Conservation (phyloP, 495 filamentous ascomycete species). For the Lasiosphaeria ovina region DNA sequence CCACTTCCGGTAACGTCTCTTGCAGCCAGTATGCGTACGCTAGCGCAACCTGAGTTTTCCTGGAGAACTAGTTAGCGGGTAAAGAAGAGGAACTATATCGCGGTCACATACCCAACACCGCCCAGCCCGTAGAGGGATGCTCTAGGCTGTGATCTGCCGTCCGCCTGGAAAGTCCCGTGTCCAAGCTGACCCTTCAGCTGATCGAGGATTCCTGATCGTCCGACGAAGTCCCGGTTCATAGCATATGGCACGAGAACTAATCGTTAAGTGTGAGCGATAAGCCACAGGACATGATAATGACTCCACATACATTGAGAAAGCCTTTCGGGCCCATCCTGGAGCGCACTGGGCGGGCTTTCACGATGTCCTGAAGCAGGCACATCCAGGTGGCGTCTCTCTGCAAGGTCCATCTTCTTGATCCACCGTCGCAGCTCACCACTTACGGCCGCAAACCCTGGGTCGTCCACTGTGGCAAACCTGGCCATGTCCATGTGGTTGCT, state of each 20-base stretch:
- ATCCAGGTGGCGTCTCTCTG: too few species aligned
- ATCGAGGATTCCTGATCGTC: slow-evolving; percentile 35
- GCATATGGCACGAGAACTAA: slow-evolving; percentile 23
- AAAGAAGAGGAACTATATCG: too few species aligned
- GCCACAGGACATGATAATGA: too few species aligned
- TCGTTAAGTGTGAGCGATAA: too few species aligned
- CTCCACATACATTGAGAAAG: too few species aligned
- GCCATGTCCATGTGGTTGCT: slow-evolving; percentile 46
- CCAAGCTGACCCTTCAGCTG: slow-evolving; percentile 31
- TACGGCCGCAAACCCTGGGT: slow-evolving; percentile 21
- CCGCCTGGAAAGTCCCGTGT: too few species aligned
- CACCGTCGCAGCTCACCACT: slow-evolving; percentile 24
- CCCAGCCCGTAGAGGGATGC: slow-evolving; percentile 7
- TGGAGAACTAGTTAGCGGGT: too few species aligned
- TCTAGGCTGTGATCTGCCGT: slow-evolving; percentile 14
- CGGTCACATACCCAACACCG: slow-evolving; percentile 4
- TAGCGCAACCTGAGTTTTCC: slow-evolving; percentile 56
- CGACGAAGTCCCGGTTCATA: slow-evolving; percentile 43
- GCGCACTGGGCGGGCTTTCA: too few species aligned
- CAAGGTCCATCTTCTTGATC: slow-evolving; percentile 19
- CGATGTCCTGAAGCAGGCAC: too few species aligned
- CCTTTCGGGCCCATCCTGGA: too few species aligned
- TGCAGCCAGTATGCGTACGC: slow-evolving; percentile 44
- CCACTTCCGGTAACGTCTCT: slow-evolving; percentile 30
- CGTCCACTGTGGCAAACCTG: slow-evolving; percentile 27